These are phyloP conservation scores for Cladorrhinum samala DNA, from an alignment of 495 filamentous ascomycete genomes.

Conservation along the genomic window DNA sequence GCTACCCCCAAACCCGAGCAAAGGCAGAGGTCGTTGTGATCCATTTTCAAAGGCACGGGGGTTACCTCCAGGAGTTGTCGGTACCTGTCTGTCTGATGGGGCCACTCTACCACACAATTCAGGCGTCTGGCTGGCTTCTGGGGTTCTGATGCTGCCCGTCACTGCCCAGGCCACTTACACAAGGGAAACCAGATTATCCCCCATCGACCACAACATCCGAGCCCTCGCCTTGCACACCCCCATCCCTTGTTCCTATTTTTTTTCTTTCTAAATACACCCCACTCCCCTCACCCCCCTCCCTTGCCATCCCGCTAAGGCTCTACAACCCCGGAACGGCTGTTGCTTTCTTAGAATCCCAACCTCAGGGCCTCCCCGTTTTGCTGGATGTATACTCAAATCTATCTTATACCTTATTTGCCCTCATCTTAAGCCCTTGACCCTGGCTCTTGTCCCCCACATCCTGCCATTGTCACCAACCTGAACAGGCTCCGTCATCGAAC, in stretches of 20 bases:
- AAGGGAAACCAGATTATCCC: slow-evolving; percentile 9
- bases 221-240: slow-evolving; percentile 14
- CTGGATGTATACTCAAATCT: slow-evolving; percentile 14
- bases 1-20: slow-evolving; percentile 7
- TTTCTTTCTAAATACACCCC: slow-evolving; percentile 13
- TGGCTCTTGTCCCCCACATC: slow-evolving; percentile 7
- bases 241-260: slow-evolving; percentile 23
- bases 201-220: slow-evolving; percentile 16
- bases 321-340: slow-evolving; percentile 16
- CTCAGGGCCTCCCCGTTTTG: slow-evolving; percentile 16
- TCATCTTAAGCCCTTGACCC: slow-evolving; percentile 19
- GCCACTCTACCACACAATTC: slow-evolving; percentile 11
- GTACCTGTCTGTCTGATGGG: slow-evolving; percentile 9
- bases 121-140: slow-evolving; percentile 24
- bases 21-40: slow-evolving; percentile 9
- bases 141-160: slow-evolving; percentile 17
- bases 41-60: slow-evolving; percentile 10
- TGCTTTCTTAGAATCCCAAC: slow-evolving; percentile 15
- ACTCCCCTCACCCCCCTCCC: slow-evolving; percentile 5
- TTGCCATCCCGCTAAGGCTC: slow-evolving; percentile 17
- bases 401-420: slow-evolving; percentile 6
- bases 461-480: slow-evolving; percentile 12
- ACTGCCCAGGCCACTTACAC: slow-evolving; percentile 18
- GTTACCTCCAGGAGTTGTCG: slow-evolving; percentile 7
- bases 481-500: slow-evolving; percentile 22